These are phyloP conservation scores for Lasiosphaeria ovina DNA, from an alignment of 495 filamentous ascomycete species.

Conservation along the genomic window DNA sequence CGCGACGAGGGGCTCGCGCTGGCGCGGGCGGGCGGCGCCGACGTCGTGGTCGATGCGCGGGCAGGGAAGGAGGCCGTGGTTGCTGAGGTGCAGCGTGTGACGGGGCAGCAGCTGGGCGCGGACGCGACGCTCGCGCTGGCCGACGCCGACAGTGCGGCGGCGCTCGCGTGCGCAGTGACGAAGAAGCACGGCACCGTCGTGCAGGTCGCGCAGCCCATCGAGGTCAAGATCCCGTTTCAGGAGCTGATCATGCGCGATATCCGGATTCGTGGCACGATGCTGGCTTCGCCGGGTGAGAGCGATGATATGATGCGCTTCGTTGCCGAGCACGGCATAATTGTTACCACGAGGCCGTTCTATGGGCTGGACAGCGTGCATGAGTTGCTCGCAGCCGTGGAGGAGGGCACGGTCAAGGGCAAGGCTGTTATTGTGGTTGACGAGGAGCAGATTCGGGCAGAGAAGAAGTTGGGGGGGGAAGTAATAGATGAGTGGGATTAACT, in stretches of 20 bases:
- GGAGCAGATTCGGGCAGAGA: slow-evolving; percentile 28
- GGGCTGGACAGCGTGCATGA: slow-evolving; percentile 52
- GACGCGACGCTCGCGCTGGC: slow-evolving; percentile 47
- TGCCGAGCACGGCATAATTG: slow-evolving; percentile 48
- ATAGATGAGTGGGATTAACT: background rate
- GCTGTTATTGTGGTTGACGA: slow-evolving; percentile 51
- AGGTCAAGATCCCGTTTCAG: slow-evolving; percentile 47
- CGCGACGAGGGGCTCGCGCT: slow-evolving; percentile 52
- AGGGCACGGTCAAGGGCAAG: slow-evolving; percentile 54
- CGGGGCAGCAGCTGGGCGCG: slow-evolving; percentile 38
- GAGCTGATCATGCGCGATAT: slow-evolving; percentile 58
- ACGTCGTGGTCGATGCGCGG: slow-evolving; percentile 53
- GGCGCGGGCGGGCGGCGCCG: slow-evolving; percentile 43
- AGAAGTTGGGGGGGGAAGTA: slow-evolving; percentile 16
- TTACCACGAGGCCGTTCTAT: slow-evolving; percentile 52
- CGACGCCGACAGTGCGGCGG: slow-evolving; percentile 45
- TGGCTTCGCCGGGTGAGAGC: slow-evolving; percentile 47
- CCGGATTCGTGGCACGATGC: slow-evolving; percentile 46
- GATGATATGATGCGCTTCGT: slow-evolving; percentile 50
- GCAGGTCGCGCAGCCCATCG: slow-evolving; percentile 53
- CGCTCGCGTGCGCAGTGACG: slow-evolving; percentile 49
- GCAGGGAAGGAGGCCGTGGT: slow-evolving; percentile 44
- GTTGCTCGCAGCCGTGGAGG: slow-evolving; percentile 45
- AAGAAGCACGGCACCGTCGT: slow-evolving; percentile 54
- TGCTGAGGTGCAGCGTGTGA: slow-evolving; percentile 46